Base-by-base conservation (phyloP, 768 basidiomycete genomes). In the Tylopilus felleus region DNA sequence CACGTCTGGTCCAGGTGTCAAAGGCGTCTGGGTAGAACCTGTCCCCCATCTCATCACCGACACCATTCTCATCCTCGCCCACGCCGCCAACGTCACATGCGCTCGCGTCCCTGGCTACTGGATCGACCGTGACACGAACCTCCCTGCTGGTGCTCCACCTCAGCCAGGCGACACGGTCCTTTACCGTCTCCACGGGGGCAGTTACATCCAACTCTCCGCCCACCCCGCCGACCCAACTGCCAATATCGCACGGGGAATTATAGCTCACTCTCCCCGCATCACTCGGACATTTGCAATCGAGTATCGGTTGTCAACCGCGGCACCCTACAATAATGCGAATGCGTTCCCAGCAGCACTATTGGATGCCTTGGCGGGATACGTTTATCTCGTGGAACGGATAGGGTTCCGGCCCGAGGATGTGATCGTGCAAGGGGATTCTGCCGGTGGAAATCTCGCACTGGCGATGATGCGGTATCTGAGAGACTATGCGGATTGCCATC, bases 301-400 rank as follows among this genome's bases (percentile, higher is more conserved):
- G 50, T 84, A 82, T 58, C 76, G 82, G 2, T 68, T 78, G 28
- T 70, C 74, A 6, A 60, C 65, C 0, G 61, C 65, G 7, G 53
- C 58, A 17, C 69, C 77, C 8, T 60, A 65, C 47, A 28, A 48
- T 4, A 33, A 60, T 7, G 43, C 60, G 1, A 70, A 77, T 19
- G 68, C 81, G 0, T 84, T 82, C 65, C 83, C 83, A 1, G 74
- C 80, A 0, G 77, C 78, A 0, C 68, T 85, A 2, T 52, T 84
- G 17, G 83, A 84, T 60, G 77, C 71, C 2, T 43, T 83, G 10
- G 74, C 79, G 0, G 80, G 77, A 4, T 83, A 80, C 55, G 44
- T 69, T 12, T 80, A 83, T 69, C 77, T 85, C 23, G 65, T 80
- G 27, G 60, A 75, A 14, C 61, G 55, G 14, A 61, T 78, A 28